Evolutionary conservation across 306 rosid species (phyloP).

Genomic region (Macrotyloma uniflorum): DNA sequence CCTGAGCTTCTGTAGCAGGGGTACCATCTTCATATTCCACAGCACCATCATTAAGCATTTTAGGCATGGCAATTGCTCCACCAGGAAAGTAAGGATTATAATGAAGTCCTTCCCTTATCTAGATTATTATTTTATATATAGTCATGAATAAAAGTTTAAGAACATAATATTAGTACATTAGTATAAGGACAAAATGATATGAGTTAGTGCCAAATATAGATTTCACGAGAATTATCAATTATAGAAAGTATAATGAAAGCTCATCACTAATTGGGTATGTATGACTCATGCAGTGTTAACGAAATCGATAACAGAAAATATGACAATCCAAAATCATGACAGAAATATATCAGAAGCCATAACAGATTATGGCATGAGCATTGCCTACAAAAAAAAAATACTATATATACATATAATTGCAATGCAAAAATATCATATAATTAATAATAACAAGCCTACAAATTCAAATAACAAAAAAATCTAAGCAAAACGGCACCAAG

Average conservation of each 20-base stretch:
- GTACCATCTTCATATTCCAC: constrained; percentile 92
- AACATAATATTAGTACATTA: too few relatives aligned
- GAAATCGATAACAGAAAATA: too few relatives aligned
- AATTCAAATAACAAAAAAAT: too few relatives aligned
- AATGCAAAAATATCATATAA: too few relatives aligned
- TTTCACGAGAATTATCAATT: not conserved
- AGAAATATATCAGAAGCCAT: too few relatives aligned
- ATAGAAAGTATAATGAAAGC: not conserved
- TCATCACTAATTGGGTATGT: not conserved
- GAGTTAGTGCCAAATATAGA: not conserved
- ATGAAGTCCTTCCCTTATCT: constrained; percentile 94
- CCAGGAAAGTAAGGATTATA: constrained; percentile 98
- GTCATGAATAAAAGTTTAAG: constrained; percentile 8
- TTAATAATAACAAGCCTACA: too few relatives aligned
- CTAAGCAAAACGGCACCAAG: too few relatives aligned
- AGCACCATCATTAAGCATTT: constrained; percentile 98
- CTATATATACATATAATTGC: too few relatives aligned
- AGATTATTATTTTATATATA: constrained; percentile 42
- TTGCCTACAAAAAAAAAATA: too few relatives aligned
- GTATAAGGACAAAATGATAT: not conserved
- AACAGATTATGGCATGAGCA: too few relatives aligned
- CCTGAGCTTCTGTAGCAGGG: constrained; percentile 96
- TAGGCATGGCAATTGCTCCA: constrained; percentile 99
- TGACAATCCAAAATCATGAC: too few relatives aligned
- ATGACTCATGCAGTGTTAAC: too few relatives aligned